phyloP scores from a whole-genome alignment of 108 stramenopile species.

The Stephanodiscus minutulus region DNA sequence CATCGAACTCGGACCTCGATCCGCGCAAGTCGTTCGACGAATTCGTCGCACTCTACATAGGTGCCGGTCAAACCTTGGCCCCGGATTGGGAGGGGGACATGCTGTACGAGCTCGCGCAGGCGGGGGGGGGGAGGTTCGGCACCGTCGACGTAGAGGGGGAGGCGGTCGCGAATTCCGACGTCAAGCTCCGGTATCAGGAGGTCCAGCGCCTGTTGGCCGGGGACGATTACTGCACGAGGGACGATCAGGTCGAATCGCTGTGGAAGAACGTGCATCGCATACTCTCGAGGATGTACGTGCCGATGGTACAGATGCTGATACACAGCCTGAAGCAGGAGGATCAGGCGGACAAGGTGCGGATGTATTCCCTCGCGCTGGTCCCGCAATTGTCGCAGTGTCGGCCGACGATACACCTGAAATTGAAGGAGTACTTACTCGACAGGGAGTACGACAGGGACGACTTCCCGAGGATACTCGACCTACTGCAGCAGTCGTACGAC shows the following conservation, averaged over 20 bases:
- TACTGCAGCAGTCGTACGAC: conserved; percentile 64
- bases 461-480: conserved; percentile 50
- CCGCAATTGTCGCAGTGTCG: conserved; percentile 83
- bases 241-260: conserved; percentile 49
- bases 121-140: conserved; percentile 48
- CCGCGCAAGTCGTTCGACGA: conserved; percentile 65
- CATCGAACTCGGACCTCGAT: conserved; percentile 56
- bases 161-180: conserved; percentile 54
- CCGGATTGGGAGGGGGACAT: conserved; percentile 60
- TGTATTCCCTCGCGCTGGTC: conserved; percentile 71
- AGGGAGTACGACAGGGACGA: conserved; percentile 48
- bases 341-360: conserved; percentile 35
- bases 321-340: conserved; percentile 52
- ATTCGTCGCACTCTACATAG: conserved; percentile 84
- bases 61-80: conserved; percentile 59
- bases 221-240: conserved; percentile 41
- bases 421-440: conserved; percentile 63
- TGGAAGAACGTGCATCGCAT: conserved; percentile 66
- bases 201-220: conserved; percentile 46
- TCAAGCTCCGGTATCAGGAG: conserved; percentile 68
- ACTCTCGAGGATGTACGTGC: conserved; percentile 64
- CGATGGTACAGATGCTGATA: conserved; percentile 76
- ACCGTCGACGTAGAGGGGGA: conserved; percentile 44
- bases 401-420: conserved; percentile 61
- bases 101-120: conserved; percentile 73